Evolutionary conservation across 768 basidiomycete species (phyloP).

Genomic region (Symmetrospora coprosmae): DNA sequence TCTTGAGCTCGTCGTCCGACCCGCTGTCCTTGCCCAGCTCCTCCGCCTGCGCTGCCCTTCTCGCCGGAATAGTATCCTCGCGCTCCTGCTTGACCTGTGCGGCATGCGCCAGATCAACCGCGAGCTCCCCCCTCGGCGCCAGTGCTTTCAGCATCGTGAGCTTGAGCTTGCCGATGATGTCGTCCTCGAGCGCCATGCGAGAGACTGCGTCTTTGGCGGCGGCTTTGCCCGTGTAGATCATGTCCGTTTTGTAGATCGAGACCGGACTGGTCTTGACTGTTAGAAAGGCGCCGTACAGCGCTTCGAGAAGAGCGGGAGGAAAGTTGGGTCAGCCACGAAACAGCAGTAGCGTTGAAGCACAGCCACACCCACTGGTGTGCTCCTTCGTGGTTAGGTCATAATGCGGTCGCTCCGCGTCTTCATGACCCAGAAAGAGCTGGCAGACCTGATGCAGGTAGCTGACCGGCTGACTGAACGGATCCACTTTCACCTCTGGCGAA

Average conservation of each 20-base stretch:
- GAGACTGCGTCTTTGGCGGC: conserved; percentile 12
- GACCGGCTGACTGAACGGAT: conserved; percentile 12
- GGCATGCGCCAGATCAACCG: too few species aligned
- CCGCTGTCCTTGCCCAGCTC: too few species aligned
- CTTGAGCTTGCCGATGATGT: neutral
- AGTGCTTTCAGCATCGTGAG: neutral
- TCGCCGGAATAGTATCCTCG: too few species aligned
- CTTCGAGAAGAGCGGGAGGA: neutral
- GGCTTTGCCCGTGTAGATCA: neutral
- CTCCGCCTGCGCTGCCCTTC: too few species aligned
- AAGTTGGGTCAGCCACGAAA: neutral
- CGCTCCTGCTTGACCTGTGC: too few species aligned
- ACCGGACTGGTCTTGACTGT: neutral
- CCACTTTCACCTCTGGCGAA: too few species aligned
- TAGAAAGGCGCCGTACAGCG: neutral
- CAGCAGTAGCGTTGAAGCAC: neutral
- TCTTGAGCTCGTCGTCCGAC: too few species aligned
- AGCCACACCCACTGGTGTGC: neutral
- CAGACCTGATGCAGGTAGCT: conserved; percentile 15
- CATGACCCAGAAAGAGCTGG: neutral
- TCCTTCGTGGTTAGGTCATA: neutral
- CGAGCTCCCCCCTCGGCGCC: neutral
- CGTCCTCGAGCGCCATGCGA: neutral
- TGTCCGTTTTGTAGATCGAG: neutral
- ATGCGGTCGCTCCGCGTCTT: neutral